Conservation (phyloP, 345 rosid species). For the Lenwebbia sp. region DNA sequence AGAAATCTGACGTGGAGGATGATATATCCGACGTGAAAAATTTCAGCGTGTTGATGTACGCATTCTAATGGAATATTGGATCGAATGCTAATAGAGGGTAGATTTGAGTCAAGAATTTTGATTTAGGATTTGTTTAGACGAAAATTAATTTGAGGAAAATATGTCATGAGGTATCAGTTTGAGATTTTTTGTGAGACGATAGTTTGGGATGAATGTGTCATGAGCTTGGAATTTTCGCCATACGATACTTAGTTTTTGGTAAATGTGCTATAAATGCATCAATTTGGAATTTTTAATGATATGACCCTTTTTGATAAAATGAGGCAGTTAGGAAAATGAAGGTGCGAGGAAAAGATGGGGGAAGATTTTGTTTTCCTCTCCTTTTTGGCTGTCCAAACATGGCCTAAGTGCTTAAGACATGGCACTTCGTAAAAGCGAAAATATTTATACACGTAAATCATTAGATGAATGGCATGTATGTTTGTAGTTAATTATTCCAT, state of each 20-base stretch:
- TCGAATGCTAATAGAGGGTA: background rate
- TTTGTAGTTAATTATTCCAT: background rate
- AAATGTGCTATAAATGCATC: background rate
- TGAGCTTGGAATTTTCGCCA: background rate
- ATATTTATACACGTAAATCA: too few relatives aligned
- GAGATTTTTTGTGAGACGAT: background rate
- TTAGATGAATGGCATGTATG: background rate
- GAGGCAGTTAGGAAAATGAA: background rate
- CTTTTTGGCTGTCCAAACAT: background rate
- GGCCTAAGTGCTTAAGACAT: background rate
- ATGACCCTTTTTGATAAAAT: background rate
- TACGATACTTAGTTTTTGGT: background rate
- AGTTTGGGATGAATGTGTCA: background rate
- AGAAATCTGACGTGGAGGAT: too few relatives aligned
- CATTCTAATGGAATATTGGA: background rate
- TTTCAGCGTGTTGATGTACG: background rate
- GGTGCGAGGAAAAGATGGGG: background rate
- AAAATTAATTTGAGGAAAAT: too few relatives aligned
- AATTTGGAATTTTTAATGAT: too few relatives aligned
- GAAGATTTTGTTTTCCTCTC: background rate
- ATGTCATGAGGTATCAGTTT: too few relatives aligned
- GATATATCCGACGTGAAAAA: too few relatives aligned
- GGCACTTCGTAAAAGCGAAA: background rate
- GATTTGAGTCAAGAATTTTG: background rate
- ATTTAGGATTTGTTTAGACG: background rate